Evolutionary conservation across 805 yeast genomes (phyloP), one percentile per base, ranked within the genome.

Genomic region (Wickerhamomyces queroliae): DNA sequence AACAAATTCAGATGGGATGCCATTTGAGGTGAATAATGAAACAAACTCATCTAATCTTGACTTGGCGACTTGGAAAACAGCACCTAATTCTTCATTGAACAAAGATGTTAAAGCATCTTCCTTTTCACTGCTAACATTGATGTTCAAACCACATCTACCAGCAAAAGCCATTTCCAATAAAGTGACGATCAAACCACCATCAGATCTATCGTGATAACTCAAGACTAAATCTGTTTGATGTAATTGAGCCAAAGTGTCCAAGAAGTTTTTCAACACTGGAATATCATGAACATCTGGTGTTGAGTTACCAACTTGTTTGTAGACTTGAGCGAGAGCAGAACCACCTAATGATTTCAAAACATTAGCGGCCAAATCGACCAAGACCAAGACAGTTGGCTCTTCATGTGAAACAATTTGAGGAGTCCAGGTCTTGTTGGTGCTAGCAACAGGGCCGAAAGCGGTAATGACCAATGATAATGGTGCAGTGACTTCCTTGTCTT

Each of bases 131-230:
- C 66, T 59, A 28, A 82, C 44, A 27, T 64, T 59, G 39, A 90
- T 65, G 38, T 79, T 73, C 42, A 90, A 59, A 47, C 99, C 99
- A 38, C 79, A 76, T 67, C 97, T 80, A 24, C 91, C 90, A 33
- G 98, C 96, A 66, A 93, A 93, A 1, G 96, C 95, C 98, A 93
- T 93, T 68, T 93, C 99, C 33, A 83, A 66, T 34, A 86, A 68
- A 9, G 98, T 81, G 33, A 84, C 80, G 42, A 90, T 67, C 56
- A 91, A 70, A 58, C 99, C 99, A 74, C 99, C 99, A 62, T 93
- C 99, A 18, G 96, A 86, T 55, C 91, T 74, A 63, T 93, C 99
- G 59, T 93, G 99, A 67, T 93, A 93, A 4, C 97, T 85, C 57
- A 81, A 71, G 12, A 93, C 90, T 32, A 74, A 44, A 37, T 76